Percentiles rank a stretch among this genome's conserved stretches.
Conservation (phyloP, 805 yeast species). For the Schizosaccharomyces octosporus region DNA sequence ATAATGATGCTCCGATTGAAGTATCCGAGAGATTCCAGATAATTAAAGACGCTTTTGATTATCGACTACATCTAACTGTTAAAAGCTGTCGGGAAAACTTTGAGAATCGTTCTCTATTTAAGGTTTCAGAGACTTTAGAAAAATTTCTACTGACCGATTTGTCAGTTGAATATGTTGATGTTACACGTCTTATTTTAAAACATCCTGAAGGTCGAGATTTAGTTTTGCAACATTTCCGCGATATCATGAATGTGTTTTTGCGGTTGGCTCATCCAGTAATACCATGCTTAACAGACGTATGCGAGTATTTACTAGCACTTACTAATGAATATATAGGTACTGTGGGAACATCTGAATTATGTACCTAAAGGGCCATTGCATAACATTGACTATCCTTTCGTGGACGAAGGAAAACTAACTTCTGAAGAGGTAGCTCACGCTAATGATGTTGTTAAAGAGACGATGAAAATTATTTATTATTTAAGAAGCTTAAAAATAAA, state of each 20-base stretch:
- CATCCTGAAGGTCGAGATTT: slow-evolving; percentile 55
- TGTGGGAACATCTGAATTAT: too few species aligned
- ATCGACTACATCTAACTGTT: slow-evolving; percentile 51
- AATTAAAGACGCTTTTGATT: slow-evolving; percentile 91
- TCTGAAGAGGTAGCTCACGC: too few species aligned
- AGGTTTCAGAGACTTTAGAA: slow-evolving; percentile 65
- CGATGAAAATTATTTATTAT: too few species aligned
- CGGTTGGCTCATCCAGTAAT: slow-evolving; percentile 88
- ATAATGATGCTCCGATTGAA: too few species aligned
- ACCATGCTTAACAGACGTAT: slow-evolving; percentile 70
- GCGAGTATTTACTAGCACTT: background rate
- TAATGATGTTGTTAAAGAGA: too few species aligned
- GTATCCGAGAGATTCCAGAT: slow-evolving; percentile 25
- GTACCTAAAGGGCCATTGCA: too few species aligned
- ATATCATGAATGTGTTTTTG: slow-evolving; percentile 75
- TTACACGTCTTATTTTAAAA: slow-evolving; percentile 78
- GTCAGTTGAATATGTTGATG: slow-evolving; percentile 95
- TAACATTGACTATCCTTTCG: too few species aligned
- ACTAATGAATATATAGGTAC: background rate
- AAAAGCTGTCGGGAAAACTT: slow-evolving; percentile 36
- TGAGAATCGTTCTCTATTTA: slow-evolving; percentile 72
- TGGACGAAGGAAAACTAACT: too few species aligned
- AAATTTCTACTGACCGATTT: slow-evolving; percentile 83
- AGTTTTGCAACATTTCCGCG: slow-evolving; percentile 84
- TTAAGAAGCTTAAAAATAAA: too few species aligned